These are phyloP conservation scores for Chalaropsis ovoidea DNA, from an alignment of 2,329 filamentous ascomycete species.

Conservation along the genomic window DNA sequence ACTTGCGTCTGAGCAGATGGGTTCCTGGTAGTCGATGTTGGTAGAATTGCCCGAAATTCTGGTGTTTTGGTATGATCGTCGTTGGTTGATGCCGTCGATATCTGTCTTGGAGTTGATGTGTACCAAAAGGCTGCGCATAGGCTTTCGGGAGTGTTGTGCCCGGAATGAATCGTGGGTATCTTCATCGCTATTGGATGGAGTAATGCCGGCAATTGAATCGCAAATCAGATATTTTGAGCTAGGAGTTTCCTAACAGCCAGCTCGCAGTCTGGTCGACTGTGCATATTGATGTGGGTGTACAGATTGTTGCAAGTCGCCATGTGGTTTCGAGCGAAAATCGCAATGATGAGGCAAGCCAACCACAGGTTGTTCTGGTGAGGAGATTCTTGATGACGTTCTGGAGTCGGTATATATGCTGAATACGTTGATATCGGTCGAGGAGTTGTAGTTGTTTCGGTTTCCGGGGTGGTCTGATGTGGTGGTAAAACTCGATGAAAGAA, in stretches of 20 bases:
- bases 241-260: neutral
- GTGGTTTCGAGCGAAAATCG: neutral
- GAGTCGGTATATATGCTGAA: neutral
- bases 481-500: conserved; percentile 5
- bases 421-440: neutral
- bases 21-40: neutral
- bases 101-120: neutral
- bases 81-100: neutral
- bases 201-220: too few relatives aligned
- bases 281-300: neutral
- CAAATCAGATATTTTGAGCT: neutral
- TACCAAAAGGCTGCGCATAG: neutral
- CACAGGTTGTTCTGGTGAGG: neutral
- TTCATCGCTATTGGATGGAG: neutral
- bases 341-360: neutral
- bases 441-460: neutral
- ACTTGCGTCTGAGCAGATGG: conserved; percentile 18
- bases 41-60: neutral
- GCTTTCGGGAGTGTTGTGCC: neutral
- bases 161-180: neutral
- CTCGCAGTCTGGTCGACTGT: neutral
- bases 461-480: neutral
- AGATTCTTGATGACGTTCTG: neutral
- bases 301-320: neutral
- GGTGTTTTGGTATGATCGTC: neutral